Conservation (phyloP, 805 yeast genomes). For the Danielia oregonensis region DNA sequence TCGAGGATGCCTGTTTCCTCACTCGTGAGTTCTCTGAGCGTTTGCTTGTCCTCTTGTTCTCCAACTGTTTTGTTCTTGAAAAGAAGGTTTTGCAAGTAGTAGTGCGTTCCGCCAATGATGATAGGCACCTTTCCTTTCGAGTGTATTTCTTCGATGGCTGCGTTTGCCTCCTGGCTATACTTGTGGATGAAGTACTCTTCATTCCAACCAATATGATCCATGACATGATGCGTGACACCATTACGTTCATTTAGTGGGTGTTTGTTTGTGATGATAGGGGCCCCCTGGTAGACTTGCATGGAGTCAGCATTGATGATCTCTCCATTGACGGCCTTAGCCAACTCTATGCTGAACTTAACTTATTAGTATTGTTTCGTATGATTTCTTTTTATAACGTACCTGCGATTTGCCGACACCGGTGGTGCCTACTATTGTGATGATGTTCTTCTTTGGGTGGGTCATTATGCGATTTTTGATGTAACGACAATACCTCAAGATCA, state of each 20-base stretch:
- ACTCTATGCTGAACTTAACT: conserved; percentile 61
- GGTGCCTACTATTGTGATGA: conserved; percentile 79
- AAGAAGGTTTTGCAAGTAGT: conserved; percentile 75
- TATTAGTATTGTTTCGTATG: conserved; percentile 2
- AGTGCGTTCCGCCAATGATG: conserved; percentile 94
- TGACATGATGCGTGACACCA: conserved; percentile 79
- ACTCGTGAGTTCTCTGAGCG: conserved; percentile 27
- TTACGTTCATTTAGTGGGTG: conserved; percentile 78
- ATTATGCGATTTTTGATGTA: conserved; percentile 23
- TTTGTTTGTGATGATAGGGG: conserved; percentile 82
- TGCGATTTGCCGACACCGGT: conserved; percentile 97
- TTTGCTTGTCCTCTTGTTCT: conserved; percentile 19
- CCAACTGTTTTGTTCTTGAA: conserved; percentile 67
- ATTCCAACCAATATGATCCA: conserved; percentile 79
- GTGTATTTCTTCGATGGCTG: conserved; percentile 62
- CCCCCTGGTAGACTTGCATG: conserved; percentile 84
- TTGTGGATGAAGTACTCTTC: conserved; percentile 79
- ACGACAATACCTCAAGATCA: conserved; percentile 15
- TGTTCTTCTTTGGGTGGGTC: conserved; percentile 30
- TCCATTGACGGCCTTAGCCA: conserved; percentile 75
- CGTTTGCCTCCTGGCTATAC: conserved; percentile 68
- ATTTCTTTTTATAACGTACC: conserved; percentile 25
- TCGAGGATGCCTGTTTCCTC: conserved; percentile 45
- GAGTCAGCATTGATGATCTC: conserved; percentile 95
- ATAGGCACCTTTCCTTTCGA: conserved; percentile 73